Evolutionary conservation across 495 filamentous ascomycete genomes (phyloP).

Genomic region (Collariella sp.): DNA sequence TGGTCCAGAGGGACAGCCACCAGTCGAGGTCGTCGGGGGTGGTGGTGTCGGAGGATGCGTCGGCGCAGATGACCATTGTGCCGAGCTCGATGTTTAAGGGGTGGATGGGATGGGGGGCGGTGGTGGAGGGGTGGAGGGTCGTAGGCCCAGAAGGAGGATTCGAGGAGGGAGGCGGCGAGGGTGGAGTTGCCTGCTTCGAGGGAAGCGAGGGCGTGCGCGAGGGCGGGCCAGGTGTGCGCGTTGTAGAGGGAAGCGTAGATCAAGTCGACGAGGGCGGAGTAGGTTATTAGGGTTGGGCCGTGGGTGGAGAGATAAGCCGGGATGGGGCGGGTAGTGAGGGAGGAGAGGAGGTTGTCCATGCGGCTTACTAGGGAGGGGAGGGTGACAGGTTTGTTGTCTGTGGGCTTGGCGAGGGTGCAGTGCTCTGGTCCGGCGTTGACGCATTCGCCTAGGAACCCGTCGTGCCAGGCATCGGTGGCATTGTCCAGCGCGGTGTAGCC

Average conservation of each 20-base stretch:
- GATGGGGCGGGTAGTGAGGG: constrained; percentile 29
- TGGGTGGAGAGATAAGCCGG: constrained; percentile 26
- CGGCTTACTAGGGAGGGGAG: constrained; percentile 26
- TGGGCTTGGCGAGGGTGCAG: constrained; percentile 33
- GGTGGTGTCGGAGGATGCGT: constrained; percentile 35
- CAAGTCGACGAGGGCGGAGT: constrained; percentile 29
- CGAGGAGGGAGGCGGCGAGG: constrained; percentile 26
- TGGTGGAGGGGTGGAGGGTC: constrained; percentile 25
- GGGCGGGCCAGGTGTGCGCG: constrained; percentile 31
- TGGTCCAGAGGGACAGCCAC: constrained; percentile 36
- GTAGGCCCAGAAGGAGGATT: constrained; percentile 32
- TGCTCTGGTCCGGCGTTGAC: constrained; percentile 36
- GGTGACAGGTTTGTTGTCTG: constrained; percentile 24
- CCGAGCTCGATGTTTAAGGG: constrained; percentile 28
- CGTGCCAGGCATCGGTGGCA: constrained; percentile 38
- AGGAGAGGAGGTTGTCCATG: constrained; percentile 29
- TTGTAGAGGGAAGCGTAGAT: constrained; percentile 38
- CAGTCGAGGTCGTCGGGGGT: constrained; percentile 34
- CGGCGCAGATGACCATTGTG: constrained; percentile 36
- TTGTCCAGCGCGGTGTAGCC: constrained; percentile 41
- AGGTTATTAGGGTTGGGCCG: constrained; percentile 37
- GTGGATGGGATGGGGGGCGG: constrained; percentile 16
- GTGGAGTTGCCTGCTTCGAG: constrained; percentile 38
- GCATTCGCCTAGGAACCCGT: constrained; percentile 42
- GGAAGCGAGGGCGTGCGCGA: constrained; percentile 33